Base-by-base conservation (phyloP, 2,329 filamentous ascomycete genomes). In the Curvularia hawaiiensis region DNA sequence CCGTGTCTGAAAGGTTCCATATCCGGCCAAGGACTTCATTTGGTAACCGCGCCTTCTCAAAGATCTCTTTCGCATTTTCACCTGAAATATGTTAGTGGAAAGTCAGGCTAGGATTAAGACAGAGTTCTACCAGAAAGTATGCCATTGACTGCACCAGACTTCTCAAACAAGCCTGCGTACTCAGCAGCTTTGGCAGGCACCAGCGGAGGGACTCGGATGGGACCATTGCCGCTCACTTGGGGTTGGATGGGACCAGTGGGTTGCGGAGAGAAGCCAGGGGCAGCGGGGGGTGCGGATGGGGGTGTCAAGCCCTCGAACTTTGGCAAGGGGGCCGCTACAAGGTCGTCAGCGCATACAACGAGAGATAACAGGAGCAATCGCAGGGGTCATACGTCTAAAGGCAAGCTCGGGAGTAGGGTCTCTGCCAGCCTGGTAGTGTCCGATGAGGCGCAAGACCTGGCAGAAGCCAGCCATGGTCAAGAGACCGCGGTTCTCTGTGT, bases 401-500 rank as follows among this genome's bases (percentile, higher is more conserved):
- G 94, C 94, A 57, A 98, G 78, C 71, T 96, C 91, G 38, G 88
- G 81, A 24, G 88, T 89, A 5, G 93, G 93, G 70, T 92, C 87
- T 75, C 90, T 87, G 70, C 91, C 91, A 63, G 90, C 91, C 79
- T 99, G 95, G 64, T 92, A 93, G 80, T 98, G 95, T 59, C 92
- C 95, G 74, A 99, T 98, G 74, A 99, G 87, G 71, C 95, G 87
- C 74, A 99, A 80, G 56, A 96, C 95, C 74, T 97, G 86, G 60
- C 93, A 91, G 79, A 99, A 99, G 74, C 94, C 95, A 41, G 92
- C 87, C 20, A 92, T 92, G 33, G 93, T 97, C 66, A 99, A 82
- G 66, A 98, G 90, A 51, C 95, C 95, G 64, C 93, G 88, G 80
- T 99, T 99, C 80, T 98, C 94, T 65, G 87, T 92, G 80, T 99